These are phyloP conservation scores for Beauveria sp. DNA, from an alignment of 2,329 filamentous ascomycete genomes.

Conservation along the genomic window DNA sequence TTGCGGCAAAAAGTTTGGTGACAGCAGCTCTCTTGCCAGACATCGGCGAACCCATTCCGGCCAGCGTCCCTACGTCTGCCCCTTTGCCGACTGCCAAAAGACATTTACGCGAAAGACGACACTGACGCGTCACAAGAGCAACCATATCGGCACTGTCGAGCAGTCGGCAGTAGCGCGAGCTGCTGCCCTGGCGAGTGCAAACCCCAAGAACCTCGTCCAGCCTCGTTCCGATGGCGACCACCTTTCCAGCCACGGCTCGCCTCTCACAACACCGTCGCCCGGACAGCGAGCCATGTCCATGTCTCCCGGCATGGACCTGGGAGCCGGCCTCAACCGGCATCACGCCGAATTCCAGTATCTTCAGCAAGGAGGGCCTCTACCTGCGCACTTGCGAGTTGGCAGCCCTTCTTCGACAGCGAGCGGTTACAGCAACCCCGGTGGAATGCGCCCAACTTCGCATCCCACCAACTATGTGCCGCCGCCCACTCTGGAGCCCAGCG, in stretches of 20 bases:
- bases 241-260: conserved; percentile 64
- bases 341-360: conserved; percentile 64
- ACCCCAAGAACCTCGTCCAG: conserved; percentile 32
- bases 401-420: conserved; percentile 61
- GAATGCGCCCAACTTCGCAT: conserved; percentile 72
- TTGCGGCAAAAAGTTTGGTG: conserved; percentile 86
- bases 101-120: conserved; percentile 95
- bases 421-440: conserved; percentile 36
- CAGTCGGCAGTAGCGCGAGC: conserved; percentile 86
- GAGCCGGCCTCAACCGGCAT: conserved; percentile 60
- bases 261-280: conserved; percentile 74
- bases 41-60: conserved; percentile 94
- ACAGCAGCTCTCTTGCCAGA: conserved; percentile 86
- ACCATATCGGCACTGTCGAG: conserved; percentile 90
- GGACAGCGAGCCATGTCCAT: conserved; percentile 71
- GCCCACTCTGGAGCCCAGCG: conserved; percentile 75
- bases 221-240: conserved; percentile 63
- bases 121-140: conserved; percentile 89
- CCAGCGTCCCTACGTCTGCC: conserved; percentile 94
- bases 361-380: conserved; percentile 64
- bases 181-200: conserved; percentile 59
- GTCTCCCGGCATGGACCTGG: conserved; percentile 70
- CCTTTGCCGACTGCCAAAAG: conserved; percentile 95
- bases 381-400: conserved; percentile 70
- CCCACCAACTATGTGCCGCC: conserved; percentile 76